Evolutionary conservation across 1,139 yeast genomes (phyloP), one percentile per base, ranked within the genome.

Genomic region (Candida buenavistaensis): DNA sequence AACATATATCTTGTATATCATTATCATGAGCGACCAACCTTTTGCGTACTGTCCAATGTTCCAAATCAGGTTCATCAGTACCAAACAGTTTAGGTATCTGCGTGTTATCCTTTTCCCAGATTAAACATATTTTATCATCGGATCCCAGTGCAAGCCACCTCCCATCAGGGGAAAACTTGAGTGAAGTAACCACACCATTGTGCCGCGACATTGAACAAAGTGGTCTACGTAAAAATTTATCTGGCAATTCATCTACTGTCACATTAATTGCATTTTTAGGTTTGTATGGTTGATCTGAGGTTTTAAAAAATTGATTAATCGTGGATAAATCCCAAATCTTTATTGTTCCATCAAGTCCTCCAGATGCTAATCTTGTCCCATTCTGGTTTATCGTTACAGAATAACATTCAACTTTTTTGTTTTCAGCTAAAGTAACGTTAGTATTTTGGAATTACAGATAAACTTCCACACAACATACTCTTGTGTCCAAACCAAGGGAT

Each of bases 21-120:
- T 90, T 92, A 44, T 92, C 97, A 59, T 92, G 98, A 1, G 97
- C 98, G 14, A 87, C 96, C 19, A 89, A 71, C 50, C 97, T 74
- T 52, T 86, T 86, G 17, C 96, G 67, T 2, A 90, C 97, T 0
- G 92, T 83, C 97, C 97, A 92, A 49, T 84, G 94, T 55, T 90
- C 97, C 32, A 80, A 55, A 48, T 88, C 96, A 5, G 72, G 70
- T 38, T 78, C 79, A 33, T 76, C 63, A 29, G 73, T 75, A 3
- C 76, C 76, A 47, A 70, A 69, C 44, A 57, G 72, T 36, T 62
- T 63, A 4, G 72, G 69, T 43, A 52, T 63, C 57, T 67, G 64
- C 1, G 48, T 48, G 19, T 43, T 34, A 48, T 92, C 97, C 40
- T 78, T 79, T 51, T 92, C 96, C 97, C 97, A 90, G 13, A 92